Base-by-base conservation (phyloP, 768 basidiomycete genomes). In the Clathrus columnatus region DNA sequence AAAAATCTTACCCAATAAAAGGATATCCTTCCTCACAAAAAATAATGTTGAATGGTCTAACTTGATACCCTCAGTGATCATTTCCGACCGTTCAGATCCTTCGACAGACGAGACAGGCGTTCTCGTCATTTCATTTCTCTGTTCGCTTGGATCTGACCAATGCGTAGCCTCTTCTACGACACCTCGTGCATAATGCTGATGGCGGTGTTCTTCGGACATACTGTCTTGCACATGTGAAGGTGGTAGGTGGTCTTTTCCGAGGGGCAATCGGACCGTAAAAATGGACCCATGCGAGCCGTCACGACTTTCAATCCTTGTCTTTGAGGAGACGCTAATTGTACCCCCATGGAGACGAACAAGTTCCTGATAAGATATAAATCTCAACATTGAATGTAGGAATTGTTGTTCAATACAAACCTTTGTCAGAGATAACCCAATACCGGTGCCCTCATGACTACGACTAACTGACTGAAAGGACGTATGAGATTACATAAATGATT, bases 101-200 rank as follows among this genome's bases (percentile, higher is more conserved):
- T 59, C 52, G 5, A 60, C 7, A 28, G 45, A 29, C 5, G 56
- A 56, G 14, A 51, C 56, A 24, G 56, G 46, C 1, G 58, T 20
- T 26, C 46, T 50, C 27, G 50, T 52, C 26, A 46, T 45, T 2
- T 43, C 47, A 21, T 50, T 52, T 51, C 48, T 41, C 52, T 17
- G 48, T 51, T 50, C 63, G 54, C n/a, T 59, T 36, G 23, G 66
- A 61, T 26, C 29, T 21, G 60, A 66, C 69, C 71, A 73, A 29
- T 68, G 66, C 44, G 67, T 63, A 1, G 69, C 70, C 55, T 73
- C 72, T 23, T 71, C 70, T n/a, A 72, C 65, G 41, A 71, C 66
- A 1, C 66, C 70, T 50, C 65, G 57, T 3, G 67, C 70, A 49
- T 70, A 72, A 14, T 56, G 45, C 26, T 62, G 51, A 64, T 61